phyloP scores from a whole-genome alignment of 257 asterid species.

The Craterostigma plantagineum region DNA sequence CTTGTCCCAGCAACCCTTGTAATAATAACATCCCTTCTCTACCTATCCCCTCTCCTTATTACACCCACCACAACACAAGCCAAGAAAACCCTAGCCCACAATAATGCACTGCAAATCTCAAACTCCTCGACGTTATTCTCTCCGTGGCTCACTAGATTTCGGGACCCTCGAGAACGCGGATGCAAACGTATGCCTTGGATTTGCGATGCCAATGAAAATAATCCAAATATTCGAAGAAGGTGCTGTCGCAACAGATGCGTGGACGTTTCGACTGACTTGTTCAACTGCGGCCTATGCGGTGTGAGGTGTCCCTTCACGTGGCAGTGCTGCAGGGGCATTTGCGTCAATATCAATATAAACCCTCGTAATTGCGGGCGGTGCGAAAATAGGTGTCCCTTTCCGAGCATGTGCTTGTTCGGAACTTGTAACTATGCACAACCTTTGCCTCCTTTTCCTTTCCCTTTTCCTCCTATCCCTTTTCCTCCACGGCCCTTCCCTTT shows the following conservation, averaged over 20 bases:
- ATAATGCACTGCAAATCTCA: constrained; percentile 6
- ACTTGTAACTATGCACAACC: constrained; percentile 55
- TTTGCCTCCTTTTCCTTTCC: too few species aligned
- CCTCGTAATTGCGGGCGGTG: constrained; percentile 55
- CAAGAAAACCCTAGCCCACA: constrained; percentile 6
- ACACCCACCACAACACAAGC: too few species aligned
- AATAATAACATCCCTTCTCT: too few species aligned
- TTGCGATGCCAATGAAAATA: constrained; percentile 16
- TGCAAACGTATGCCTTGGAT: constrained; percentile 55
- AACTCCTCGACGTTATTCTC: constrained; percentile 1
- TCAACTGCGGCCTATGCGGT: constrained; percentile 57
- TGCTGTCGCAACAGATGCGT: constrained; percentile 59
- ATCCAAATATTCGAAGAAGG: constrained; percentile 13
- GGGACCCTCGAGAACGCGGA: constrained; percentile 22
- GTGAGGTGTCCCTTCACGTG: constrained; percentile 40
- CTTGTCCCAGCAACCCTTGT: too few species aligned
- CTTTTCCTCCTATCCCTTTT: too few species aligned
- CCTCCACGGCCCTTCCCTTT: constrained; percentile 14
- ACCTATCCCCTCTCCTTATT: too few species aligned
- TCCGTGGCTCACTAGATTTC: constrained; percentile 18
- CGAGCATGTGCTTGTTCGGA: constrained; percentile 28
- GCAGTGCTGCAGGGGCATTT: constrained; percentile 49
- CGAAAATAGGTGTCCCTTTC: constrained; percentile 23
- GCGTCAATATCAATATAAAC: constrained; percentile 23
- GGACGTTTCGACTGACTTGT: constrained; percentile 29